These are phyloP conservation scores for Cladosporium sp. DNA, from an alignment of 2,329 filamentous ascomycete species.

Conservation along the genomic window DNA sequence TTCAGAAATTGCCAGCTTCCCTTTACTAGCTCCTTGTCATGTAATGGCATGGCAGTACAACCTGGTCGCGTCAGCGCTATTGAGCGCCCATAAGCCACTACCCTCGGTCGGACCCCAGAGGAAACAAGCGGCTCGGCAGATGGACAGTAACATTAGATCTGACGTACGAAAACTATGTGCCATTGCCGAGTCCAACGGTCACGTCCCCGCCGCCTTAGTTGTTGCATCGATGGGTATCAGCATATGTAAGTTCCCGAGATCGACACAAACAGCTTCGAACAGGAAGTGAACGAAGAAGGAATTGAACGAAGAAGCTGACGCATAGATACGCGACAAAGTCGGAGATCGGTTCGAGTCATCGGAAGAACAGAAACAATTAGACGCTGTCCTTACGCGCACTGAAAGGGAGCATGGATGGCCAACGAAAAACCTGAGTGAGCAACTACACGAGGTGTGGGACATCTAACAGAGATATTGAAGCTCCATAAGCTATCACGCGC, in stretches of 20 bases:
- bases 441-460: neutral
- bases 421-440: neutral
- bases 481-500: no score
- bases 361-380: neutral
- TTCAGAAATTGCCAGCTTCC: neutral
- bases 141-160: neutral
- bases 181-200: neutral
- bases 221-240: neutral
- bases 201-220: neutral
- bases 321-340: neutral
- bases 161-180: neutral
- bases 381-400: neutral
- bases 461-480: neutral
- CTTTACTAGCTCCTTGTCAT: neutral
- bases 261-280: neutral
- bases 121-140: neutral
- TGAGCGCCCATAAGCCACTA: neutral
- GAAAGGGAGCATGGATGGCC: neutral
- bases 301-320: neutral
- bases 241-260: neutral
- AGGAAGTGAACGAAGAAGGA: no score
- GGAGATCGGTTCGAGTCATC: neutral
- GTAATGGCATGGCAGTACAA: neutral
- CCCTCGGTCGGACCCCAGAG: neutral
- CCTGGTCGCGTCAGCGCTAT: neutral